Evolutionary conservation across 73 alveolate genomes (phyloP).

Genomic region (Halteria grandinella): DNA sequence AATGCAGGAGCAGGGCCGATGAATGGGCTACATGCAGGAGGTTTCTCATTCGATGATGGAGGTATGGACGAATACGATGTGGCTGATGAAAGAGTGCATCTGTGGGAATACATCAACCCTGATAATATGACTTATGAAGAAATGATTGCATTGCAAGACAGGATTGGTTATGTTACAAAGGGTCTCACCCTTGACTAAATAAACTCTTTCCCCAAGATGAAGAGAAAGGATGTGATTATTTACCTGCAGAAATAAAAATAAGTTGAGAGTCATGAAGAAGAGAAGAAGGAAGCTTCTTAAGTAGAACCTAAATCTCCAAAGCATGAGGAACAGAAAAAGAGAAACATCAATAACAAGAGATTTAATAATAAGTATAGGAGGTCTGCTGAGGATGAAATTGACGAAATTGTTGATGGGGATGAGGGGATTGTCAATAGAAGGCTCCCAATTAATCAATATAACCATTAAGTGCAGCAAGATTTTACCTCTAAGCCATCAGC

Average conservation of each 20-base stretch:
- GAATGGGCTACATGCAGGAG: conserved; percentile 42
- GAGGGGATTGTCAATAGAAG: conserved; percentile 43
- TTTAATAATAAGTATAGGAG: not conserved
- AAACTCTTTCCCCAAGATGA: conserved; percentile 50
- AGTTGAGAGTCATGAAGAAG: not conserved
- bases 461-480: conserved; percentile 27
- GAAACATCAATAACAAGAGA: conserved; percentile 1
- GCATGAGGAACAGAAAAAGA: not conserved
- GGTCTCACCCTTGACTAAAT: conserved; percentile 75
- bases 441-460: conserved; percentile 29
- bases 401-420: conserved; percentile 40
- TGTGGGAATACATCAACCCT: conserved; percentile 39
- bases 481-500: not conserved
- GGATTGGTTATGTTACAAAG: conserved; percentile 78
- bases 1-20: conserved; percentile 1
- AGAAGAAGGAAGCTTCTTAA: not conserved
- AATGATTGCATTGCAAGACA: conserved; percentile 73
- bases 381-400: conserved; percentile 30
- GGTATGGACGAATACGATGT: conserved; percentile 60
- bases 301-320: not conserved
- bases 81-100: conserved; percentile 53
- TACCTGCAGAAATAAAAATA: conserved; percentile 29
- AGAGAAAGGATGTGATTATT: conserved; percentile 51
- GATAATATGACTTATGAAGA: conserved; percentile 88
- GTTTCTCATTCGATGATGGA: conserved; percentile 50